Percentiles rank a stretch among this genome's conserved stretches.
These are phyloP conservation scores for Phytopythium chamaehyphon DNA, from an alignment of 352 stramenopile genomes.

Conservation along the genomic window DNA sequence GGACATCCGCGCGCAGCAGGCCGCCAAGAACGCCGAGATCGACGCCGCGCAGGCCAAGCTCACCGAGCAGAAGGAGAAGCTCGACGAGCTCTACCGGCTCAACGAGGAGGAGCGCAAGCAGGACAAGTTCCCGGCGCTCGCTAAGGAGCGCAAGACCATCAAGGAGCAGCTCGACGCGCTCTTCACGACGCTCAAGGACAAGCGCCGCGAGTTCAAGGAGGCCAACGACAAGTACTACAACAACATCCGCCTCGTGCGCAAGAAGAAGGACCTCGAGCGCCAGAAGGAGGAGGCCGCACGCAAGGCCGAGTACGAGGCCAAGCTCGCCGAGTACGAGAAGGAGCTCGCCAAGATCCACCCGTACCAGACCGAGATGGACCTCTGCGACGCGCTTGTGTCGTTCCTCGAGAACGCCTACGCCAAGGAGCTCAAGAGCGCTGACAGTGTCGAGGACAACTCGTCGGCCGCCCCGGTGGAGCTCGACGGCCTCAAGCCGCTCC, in stretches of 20 bases:
- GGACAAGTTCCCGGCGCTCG: conserved; percentile 77
- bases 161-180: conserved; percentile 91
- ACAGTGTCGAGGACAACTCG: conserved; percentile 33
- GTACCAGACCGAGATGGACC: conserved; percentile 95
- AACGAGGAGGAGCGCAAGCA: conserved; percentile 89
- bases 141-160: conserved; percentile 87
- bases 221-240: conserved; percentile 94
- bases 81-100: conserved; percentile 89
- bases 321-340: conserved; percentile 95
- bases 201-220: conserved; percentile 88
- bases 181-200: conserved; percentile 81
- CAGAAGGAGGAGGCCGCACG: conserved; percentile 79
- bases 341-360: conserved; percentile 95
- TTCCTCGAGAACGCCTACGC: conserved; percentile 92
- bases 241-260: conserved; percentile 83
- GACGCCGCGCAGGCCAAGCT: conserved; percentile 92
- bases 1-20: conserved; percentile 61
- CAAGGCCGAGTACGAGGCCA: conserved; percentile 89
- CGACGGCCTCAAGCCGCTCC: conserved; percentile 90
- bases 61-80: conserved; percentile 75
- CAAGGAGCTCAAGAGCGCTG: conserved; percentile 73
- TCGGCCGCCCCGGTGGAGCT: conserved; percentile 63
- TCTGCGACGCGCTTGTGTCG: conserved; percentile 92
- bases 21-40: conserved; percentile 94
- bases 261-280: conserved; percentile 81